Percentiles rank a stretch among this genome's conserved stretches.
phyloP scores from a whole-genome alignment of 495 filamentous ascomycete genomes.

The Geoglossum glabrum region DNA sequence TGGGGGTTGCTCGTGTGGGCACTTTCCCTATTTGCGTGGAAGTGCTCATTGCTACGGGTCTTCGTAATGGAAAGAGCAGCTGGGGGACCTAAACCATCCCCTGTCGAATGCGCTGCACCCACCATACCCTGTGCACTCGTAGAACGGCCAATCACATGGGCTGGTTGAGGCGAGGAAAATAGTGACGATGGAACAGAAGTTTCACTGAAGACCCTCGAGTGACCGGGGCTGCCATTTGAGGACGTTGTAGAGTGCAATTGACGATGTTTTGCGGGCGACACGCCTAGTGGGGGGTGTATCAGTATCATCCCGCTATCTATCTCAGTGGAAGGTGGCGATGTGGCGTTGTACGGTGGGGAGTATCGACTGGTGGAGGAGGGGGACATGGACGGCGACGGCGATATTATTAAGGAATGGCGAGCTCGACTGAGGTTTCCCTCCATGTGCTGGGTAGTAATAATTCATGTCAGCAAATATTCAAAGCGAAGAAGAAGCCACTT shows the following conservation, averaged over 20 bases:
- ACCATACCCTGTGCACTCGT: neutral
- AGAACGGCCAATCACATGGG: neutral
- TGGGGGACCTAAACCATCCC: neutral
- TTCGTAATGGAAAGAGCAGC: neutral
- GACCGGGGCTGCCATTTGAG: slow-evolving; percentile 22
- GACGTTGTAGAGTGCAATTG: slow-evolving; percentile 14
- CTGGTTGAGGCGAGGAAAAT: slow-evolving; percentile 11
- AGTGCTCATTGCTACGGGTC: neutral
- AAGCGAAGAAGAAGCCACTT: neutral
- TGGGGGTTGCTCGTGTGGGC: neutral
- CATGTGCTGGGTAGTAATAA: slow-evolving; percentile 47
- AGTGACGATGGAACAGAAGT: slow-evolving; percentile 28
- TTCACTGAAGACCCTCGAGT: slow-evolving; percentile 36
- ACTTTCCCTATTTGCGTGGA: neutral
- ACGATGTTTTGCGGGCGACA: slow-evolving; percentile 19
- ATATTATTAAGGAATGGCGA: slow-evolving; percentile 46
- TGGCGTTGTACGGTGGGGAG: slow-evolving; percentile 7
- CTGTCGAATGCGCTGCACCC: neutral
- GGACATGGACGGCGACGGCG: slow-evolving; percentile 35
- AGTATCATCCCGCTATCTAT: neutral
- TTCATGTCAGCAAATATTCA: neutral
- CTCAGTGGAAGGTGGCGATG: neutral
- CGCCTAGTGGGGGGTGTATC: slow-evolving; percentile 3
- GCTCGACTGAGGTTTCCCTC: slow-evolving; percentile 73
- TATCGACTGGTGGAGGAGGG: slow-evolving; percentile 17